phyloP scores from a whole-genome alignment of 768 basidiomycete genomes.

The Termitomyces titanicus region DNA sequence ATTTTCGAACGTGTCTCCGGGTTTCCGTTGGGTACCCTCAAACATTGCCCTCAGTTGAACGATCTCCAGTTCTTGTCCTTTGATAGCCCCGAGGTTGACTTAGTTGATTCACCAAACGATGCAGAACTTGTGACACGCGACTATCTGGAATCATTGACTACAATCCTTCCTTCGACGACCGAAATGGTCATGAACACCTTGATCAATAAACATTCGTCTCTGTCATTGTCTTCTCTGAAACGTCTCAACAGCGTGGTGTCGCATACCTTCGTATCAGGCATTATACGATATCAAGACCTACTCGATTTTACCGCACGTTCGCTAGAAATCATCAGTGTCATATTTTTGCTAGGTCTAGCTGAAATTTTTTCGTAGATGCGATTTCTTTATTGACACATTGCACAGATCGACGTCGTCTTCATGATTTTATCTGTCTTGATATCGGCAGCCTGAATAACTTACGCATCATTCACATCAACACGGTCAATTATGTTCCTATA shows the following conservation, averaged over 20 bases:
- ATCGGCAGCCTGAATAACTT: neutral
- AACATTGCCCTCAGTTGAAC: conserved; percentile 1
- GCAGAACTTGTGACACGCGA: neutral
- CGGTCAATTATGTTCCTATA: neutral
- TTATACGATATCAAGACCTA: neutral
- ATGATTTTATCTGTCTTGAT: neutral
- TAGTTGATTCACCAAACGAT: neutral
- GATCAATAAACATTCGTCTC: neutral
- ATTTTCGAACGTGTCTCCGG: neutral
- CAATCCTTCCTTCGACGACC: neutral
- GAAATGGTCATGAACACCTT: neutral
- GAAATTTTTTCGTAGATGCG: neutral
- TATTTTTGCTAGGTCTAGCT: neutral
- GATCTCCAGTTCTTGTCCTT: neutral
- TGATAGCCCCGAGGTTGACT: neutral
- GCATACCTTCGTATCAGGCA: neutral
- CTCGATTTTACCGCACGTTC: neutral
- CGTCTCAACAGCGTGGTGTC: neutral
- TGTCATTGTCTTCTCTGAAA: conserved; percentile 3
- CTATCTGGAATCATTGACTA: conserved; percentile 2
- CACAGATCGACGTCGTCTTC: neutral
- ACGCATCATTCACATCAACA: neutral
- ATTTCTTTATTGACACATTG: neutral
- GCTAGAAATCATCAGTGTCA: neutral
- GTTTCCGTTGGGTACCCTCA: conserved; percentile 1